Percentiles rank a stretch among this genome's conserved stretches.
phyloP scores from a whole-genome alignment of 768 basidiomycete species.

The Tremella fuciformis region DNA sequence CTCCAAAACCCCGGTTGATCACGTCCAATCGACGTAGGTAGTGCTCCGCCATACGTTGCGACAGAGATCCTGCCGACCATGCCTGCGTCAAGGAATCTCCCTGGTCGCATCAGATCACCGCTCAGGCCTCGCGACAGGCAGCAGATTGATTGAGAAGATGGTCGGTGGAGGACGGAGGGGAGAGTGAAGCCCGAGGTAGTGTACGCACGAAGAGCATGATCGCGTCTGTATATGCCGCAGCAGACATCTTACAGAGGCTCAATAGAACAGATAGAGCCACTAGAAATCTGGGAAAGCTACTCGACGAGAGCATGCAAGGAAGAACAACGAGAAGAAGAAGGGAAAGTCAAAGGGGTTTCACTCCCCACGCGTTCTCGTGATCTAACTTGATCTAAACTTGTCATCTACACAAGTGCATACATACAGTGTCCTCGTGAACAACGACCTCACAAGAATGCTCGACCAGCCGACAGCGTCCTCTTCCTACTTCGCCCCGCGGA shows the following conservation, averaged over 20 bases:
- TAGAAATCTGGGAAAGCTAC: neutral
- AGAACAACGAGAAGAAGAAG: too few relatives aligned
- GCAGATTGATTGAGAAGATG: neutral
- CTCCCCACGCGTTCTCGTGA: too few relatives aligned
- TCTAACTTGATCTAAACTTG: too few relatives aligned
- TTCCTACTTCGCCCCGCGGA: neutral
- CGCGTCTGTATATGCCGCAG: constrained; percentile 32
- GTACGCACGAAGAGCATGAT: constrained; percentile 47
- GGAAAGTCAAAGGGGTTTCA: too few relatives aligned
- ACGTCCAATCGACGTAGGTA: constrained; percentile 82
- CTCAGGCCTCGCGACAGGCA: neutral
- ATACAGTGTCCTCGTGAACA: too few relatives aligned
- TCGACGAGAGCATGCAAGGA: too few relatives aligned
- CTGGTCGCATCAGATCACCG: constrained; percentile 16
- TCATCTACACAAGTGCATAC: too few relatives aligned
- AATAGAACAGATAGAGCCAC: neutral
- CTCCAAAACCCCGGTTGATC: constrained; percentile 70
- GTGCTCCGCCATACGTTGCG: constrained; percentile 66
- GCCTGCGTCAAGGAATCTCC: constrained; percentile 50
- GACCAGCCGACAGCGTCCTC: constrained; percentile 3
- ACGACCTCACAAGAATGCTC: too few relatives aligned
- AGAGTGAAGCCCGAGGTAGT: too few relatives aligned
- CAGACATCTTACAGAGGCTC: constrained; percentile 22
- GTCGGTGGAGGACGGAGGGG: too few relatives aligned
- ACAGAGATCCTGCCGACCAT: constrained; percentile 58